Evolutionary conservation across 257 asterid genomes (phyloP), one percentile per base, ranked within the genome.

Genomic region (Plantago elongata): DNA sequence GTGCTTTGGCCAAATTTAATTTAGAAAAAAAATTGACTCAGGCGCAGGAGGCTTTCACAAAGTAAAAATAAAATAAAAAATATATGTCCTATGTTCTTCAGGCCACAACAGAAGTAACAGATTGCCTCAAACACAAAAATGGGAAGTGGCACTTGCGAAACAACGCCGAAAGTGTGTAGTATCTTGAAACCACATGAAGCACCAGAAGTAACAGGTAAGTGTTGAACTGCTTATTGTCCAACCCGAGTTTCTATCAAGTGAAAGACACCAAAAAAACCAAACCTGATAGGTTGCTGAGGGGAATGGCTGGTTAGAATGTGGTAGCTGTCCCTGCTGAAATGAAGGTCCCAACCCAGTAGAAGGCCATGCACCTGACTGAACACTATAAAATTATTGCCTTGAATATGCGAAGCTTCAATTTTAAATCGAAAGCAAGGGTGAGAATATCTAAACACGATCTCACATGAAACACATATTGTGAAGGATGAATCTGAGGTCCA

Each of bases 381-480:
- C 73, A 69, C 60, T 61, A 57, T n/a, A 48, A 46, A 47, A 48
- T 72, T 72, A 72, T 66, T 27, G 63, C n/a, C 14, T 57, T 7
- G 34, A 60, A 52, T 45, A 58, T 40, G 42, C 3, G 55, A 54
- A 54, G 13, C 29, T 51, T n/a, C 37, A 55, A 54, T 14, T 9
- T 58, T 8, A 45, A 55, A 61, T 13, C 44, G 9, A 65, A 50
- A n/a, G 47, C 38, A 40, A 37, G 13, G 51, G 40, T 60, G 5
- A 12, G 15, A 49, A 12, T 49, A 68, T 46, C n/a, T 22, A 45
- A 54, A 37, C 43, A 58, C 52, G 59, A 74, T 65, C 94, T 84
- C 83, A 89, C 97, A 78, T 86, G 95, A 77, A 80, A 93, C 65
- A 75, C 60, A 57, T 85, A 89, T 71, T 87, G 96, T 7, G 95